Percentiles rank a stretch among this genome's conserved stretches.
These are phyloP conservation scores for Zymoseptoria tritici DNA, from an alignment of 2,329 filamentous ascomycete species.

Conservation along the genomic window DNA sequence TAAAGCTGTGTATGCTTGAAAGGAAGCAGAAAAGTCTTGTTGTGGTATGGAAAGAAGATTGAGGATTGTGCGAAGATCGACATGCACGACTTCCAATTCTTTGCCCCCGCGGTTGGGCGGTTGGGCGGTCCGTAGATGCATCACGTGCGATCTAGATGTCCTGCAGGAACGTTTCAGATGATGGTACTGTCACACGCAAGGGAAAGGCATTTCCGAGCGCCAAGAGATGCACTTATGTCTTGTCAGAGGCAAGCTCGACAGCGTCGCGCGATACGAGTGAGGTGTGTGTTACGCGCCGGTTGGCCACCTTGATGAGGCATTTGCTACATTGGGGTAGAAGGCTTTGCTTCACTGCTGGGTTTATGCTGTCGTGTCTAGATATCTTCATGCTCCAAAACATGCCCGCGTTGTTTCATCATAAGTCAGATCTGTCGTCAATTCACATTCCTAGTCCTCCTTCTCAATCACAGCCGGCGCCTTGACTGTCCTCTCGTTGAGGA, in stretches of 20 bases:
- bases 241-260: background rate
- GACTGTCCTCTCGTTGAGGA: slow-evolving; percentile 52
- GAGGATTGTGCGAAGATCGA: background rate
- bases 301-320: background rate
- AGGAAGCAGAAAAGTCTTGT: slow-evolving; percentile 6
- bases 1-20: background rate
- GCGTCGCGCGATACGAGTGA: background rate
- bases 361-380: background rate
- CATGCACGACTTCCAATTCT: background rate
- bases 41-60: background rate
- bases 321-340: background rate
- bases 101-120: too few species aligned
- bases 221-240: background rate
- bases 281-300: background rate
- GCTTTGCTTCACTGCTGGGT: background rate
- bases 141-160: background rate
- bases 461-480: slow-evolving; percentile 59
- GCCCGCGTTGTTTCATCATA: background rate
- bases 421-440: background rate
- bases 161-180: background rate
- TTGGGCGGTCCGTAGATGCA: background rate
- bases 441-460: slow-evolving; percentile 37
- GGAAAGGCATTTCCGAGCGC: background rate
- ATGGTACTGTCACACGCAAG: background rate
- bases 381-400: background rate